Conservation (phyloP, 257 asterid genomes). For the Oldenlandia corymbosa region DNA sequence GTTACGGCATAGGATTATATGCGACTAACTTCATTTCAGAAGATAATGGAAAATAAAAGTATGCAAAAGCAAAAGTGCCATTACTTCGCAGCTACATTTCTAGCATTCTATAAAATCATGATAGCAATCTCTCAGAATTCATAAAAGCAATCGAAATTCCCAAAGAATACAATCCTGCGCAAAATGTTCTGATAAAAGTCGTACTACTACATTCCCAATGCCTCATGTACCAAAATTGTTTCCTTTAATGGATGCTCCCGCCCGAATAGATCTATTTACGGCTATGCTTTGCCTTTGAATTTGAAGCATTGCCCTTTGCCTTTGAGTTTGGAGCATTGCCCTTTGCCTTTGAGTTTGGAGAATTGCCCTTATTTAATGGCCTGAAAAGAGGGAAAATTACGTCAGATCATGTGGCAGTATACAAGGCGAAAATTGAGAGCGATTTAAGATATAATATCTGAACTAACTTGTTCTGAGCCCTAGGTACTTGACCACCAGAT, state of each 20-base stretch:
- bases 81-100: not conserved
- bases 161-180: not conserved
- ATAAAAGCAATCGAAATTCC: not conserved
- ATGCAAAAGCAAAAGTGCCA: not conserved
- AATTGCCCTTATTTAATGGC: slow-evolving; percentile 15
- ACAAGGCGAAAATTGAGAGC: too few species aligned
- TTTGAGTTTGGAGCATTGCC: too few species aligned
- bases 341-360: too few species aligned
- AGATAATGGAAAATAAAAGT: not conserved
- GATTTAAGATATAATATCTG: too few species aligned
- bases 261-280: slow-evolving; percentile 9
- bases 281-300: slow-evolving; percentile 31
- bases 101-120: not conserved
- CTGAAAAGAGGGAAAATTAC: slow-evolving; percentile 20
- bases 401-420: not conserved
- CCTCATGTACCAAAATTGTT: not conserved
- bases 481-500: slow-evolving; percentile 8
- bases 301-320: too few species aligned
- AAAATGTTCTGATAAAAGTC: too few species aligned
- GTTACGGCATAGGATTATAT: too few species aligned
- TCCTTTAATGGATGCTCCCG: too few species aligned
- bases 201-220: not conserved
- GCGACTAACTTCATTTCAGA: not conserved
- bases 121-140: not conserved
- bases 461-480: slow-evolving; percentile 24